Evolutionary conservation across 2,329 filamentous ascomycete species (phyloP).

Genomic region (Sporothrix schenckii): DNA sequence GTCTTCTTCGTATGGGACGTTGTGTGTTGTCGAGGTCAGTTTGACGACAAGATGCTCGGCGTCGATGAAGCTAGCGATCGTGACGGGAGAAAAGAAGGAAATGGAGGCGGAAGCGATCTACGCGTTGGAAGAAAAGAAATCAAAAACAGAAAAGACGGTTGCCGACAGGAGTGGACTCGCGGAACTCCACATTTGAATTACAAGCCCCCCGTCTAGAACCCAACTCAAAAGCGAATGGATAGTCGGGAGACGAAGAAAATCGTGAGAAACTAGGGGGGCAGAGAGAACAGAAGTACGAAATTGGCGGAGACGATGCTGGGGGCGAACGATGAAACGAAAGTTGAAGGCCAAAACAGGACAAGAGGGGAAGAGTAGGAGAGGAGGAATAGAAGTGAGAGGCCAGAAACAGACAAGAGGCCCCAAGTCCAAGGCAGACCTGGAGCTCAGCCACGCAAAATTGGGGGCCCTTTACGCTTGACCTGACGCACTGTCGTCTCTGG

Average conservation of each 20-base stretch:
- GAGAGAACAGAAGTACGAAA: not conserved
- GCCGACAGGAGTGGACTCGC: not conserved
- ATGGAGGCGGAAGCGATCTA: not conserved
- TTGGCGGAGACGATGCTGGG: not conserved
- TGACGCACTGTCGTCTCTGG: not conserved
- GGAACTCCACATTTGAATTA: slow-evolving; percentile 11
- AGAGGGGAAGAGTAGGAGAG: not conserved
- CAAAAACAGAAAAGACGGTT: not conserved
- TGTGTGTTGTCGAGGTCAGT: not conserved
- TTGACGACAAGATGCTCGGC: not conserved
- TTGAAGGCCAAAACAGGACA: not conserved
- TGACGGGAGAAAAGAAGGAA: not conserved
- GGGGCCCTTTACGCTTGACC: not conserved
- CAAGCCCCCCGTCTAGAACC: not conserved
- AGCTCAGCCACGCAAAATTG: slow-evolving; percentile 14
- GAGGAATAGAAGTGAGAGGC: not conserved
- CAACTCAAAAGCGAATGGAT: not conserved
- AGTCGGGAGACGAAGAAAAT: not conserved
- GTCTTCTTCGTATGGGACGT: not conserved
- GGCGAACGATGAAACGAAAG: slow-evolving; percentile 4
- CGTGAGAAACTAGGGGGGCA: not conserved
- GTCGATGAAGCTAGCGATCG: not conserved
- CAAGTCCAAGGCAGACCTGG: slow-evolving; percentile 19
- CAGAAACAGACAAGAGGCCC: not conserved
- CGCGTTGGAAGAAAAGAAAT: not conserved